Evolutionary conservation across 2,329 filamentous ascomycete genomes (phyloP).

Genomic region (Emericellopsis atlantica): DNA sequence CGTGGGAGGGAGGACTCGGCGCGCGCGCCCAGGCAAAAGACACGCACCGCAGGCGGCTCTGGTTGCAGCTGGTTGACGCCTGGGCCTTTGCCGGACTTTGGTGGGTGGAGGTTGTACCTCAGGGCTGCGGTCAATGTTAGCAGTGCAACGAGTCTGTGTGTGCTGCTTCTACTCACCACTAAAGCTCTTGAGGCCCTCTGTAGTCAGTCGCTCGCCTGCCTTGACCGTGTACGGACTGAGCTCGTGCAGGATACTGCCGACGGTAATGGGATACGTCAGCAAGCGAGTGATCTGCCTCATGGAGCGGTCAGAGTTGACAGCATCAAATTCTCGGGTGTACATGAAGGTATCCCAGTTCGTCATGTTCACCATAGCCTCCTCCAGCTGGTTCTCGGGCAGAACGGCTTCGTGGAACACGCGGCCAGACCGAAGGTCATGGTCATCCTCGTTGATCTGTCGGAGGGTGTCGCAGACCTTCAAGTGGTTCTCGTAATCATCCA

Average conservation of each 20-base stretch:
- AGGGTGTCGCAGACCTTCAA: conserved; percentile 85
- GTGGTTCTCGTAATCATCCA: conserved; percentile 88
- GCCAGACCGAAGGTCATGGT: conserved; percentile 85
- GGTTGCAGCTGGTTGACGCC: conserved; percentile 70
- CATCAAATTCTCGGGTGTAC: conserved; percentile 83
- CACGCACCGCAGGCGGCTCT: conserved; percentile 74
- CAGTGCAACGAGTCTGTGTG: neutral
- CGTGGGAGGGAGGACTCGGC: conserved; percentile 95
- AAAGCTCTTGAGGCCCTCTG: conserved; percentile 86
- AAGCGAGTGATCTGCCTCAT: conserved; percentile 89
- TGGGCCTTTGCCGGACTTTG: conserved; percentile 60
- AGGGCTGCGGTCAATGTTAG: conserved; percentile 43
- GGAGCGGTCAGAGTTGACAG: conserved; percentile 79
- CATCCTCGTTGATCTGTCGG: conserved; percentile 91
- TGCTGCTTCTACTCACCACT: conserved; percentile 53
- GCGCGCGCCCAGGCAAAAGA: conserved; percentile 88
- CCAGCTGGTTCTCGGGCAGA: conserved; percentile 79
- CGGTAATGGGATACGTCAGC: conserved; percentile 84
- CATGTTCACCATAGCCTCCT: conserved; percentile 91
- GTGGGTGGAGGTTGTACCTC: conserved; percentile 86
- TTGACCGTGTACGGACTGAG: conserved; percentile 83
- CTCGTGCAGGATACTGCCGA: conserved; percentile 87
- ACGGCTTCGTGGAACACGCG: conserved; percentile 89
- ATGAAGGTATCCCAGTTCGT: conserved; percentile 97
- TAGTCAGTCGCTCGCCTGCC: conserved; percentile 61